Percentiles rank a stretch among this genome's conserved stretches.
Conservation (phyloP, 495 filamentous ascomycete genomes). For the Neurospora sp. region DNA sequence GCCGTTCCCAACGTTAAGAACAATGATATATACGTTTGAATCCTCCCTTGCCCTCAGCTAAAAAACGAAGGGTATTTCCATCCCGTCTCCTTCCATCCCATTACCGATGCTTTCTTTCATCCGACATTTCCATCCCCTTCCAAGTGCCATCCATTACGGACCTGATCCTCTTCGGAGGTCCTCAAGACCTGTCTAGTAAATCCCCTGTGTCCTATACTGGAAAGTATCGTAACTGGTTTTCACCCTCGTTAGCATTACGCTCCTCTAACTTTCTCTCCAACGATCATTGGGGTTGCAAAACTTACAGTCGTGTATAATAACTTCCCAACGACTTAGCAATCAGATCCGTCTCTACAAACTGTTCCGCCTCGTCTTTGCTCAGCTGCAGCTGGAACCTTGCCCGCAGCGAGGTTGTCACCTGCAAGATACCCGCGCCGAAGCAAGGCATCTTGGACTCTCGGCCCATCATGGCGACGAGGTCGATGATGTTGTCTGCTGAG, state of each 20-base stretch:
- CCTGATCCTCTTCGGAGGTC: neutral
- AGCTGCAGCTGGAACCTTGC: conserved; percentile 63
- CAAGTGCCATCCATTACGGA: neutral
- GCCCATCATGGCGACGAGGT: conserved; percentile 68
- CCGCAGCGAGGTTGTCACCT: conserved; percentile 50
- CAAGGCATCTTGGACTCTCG: conserved; percentile 67
- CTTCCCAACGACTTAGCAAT: conserved; percentile 61
- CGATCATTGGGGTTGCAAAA: neutral
- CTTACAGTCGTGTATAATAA: conserved; percentile 67
- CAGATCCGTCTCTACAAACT: conserved; percentile 61
- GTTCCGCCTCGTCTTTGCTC: conserved; percentile 62
- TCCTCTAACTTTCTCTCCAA: neutral
- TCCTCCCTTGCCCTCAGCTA: neutral
- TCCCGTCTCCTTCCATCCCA: neutral
- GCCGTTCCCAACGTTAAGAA: neutral
- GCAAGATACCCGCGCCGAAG: conserved; percentile 52
- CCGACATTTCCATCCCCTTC: neutral
- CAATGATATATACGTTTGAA: neutral
- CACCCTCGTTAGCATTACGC: conserved; percentile 2
- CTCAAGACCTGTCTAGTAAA: conserved; percentile 40
- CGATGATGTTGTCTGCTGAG: conserved; percentile 60
- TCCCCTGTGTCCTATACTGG: conserved; percentile 70
- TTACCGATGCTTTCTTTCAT: neutral
- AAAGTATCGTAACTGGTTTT: conserved; percentile 62
- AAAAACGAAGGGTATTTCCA: neutral